These are phyloP conservation scores for Mortierella sp. DNA, from an alignment of 371 early-diverging fungal species.

Conservation along the genomic window DNA sequence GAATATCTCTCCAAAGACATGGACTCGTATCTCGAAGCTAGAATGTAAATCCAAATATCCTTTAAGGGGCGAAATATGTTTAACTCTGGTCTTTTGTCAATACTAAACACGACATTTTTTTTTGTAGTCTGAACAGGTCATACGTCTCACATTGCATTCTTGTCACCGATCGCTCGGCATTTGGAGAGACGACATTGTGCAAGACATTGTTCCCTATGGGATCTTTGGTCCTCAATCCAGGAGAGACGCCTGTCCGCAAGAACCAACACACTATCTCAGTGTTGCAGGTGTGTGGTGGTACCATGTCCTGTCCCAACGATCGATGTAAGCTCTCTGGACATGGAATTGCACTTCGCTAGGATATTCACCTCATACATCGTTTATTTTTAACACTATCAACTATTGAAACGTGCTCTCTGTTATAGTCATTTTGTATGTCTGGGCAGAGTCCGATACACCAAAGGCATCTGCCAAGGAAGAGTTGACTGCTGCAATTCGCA, in stretches of 20 bases:
- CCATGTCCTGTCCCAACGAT: constrained; percentile 71
- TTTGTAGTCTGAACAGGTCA: constrained; percentile 56
- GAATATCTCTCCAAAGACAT: constrained; percentile 65
- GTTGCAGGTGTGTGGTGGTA: constrained; percentile 70
- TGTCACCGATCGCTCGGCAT: constrained; percentile 62
- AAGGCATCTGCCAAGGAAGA: constrained; percentile 42
- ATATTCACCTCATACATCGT: background rate
- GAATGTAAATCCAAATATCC: constrained; percentile 33
- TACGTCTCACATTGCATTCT: constrained; percentile 64
- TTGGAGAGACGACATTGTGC: constrained; percentile 58
- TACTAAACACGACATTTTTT: background rate
- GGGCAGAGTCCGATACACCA: constrained; percentile 45
- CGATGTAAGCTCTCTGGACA: constrained; percentile 62
- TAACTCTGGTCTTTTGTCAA: background rate
- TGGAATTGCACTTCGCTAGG: background rate
- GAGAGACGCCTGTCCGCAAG: constrained; percentile 54
- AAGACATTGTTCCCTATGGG: constrained; percentile 70
- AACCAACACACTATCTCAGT: constrained; percentile 62
- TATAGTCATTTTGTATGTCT: constrained; percentile 34
- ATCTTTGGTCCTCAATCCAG: constrained; percentile 58
- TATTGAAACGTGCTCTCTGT: background rate
- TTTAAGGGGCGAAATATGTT: background rate
- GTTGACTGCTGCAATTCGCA: constrained; percentile 47
- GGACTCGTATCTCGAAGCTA: constrained; percentile 47
- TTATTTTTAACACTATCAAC: background rate